phyloP scores from a whole-genome alignment of 805 yeast species.

The Yarrowia phangngaensis region DNA sequence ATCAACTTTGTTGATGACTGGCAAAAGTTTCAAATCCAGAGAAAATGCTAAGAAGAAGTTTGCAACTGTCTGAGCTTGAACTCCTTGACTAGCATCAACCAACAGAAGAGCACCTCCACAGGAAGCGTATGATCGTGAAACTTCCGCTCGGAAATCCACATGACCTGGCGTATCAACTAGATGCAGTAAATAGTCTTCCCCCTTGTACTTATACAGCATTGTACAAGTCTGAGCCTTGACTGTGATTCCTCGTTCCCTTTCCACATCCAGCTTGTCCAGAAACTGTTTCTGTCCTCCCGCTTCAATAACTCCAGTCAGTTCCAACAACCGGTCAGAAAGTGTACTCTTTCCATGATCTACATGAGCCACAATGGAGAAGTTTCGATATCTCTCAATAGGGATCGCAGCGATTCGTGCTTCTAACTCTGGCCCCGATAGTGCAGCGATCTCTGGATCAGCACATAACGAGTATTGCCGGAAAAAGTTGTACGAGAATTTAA shows the following conservation, averaged over 20 bases:
- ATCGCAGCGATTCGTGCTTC: slow-evolving; percentile 67
- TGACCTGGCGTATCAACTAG: slow-evolving; percentile 97
- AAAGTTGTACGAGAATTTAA: too few relatives aligned
- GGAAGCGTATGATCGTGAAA: slow-evolving; percentile 88
- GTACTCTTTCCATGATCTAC: slow-evolving; percentile 82
- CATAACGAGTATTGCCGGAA: slow-evolving; percentile 9
- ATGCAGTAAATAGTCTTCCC: slow-evolving; percentile 76
- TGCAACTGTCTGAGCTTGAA: slow-evolving; percentile 98
- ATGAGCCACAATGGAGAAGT: slow-evolving; percentile 94
- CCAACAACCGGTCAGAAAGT: slow-evolving; percentile 79
- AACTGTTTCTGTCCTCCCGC: slow-evolving; percentile 76
- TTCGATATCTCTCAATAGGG: slow-evolving; percentile 78
- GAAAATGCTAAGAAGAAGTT: slow-evolving; percentile 88
- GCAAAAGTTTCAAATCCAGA: slow-evolving; percentile 73
- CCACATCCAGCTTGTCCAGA: slow-evolving; percentile 87
- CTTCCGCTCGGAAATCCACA: slow-evolving; percentile 93
- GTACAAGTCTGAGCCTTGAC: slow-evolving; percentile 96
- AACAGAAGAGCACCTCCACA: slow-evolving; percentile 89
- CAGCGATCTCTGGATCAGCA: slow-evolving; percentile 12
- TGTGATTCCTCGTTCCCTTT: slow-evolving; percentile 92
- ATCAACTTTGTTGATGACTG: slow-evolving; percentile 90
- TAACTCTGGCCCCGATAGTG: slow-evolving; percentile 32
- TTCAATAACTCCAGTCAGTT: slow-evolving; percentile 82
- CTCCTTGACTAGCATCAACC: slow-evolving; percentile 95
- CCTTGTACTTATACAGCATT: slow-evolving; percentile 71